phyloP scores from a whole-genome alignment of 2,329 filamentous ascomycete genomes.

The Diplocarpon mali region DNA sequence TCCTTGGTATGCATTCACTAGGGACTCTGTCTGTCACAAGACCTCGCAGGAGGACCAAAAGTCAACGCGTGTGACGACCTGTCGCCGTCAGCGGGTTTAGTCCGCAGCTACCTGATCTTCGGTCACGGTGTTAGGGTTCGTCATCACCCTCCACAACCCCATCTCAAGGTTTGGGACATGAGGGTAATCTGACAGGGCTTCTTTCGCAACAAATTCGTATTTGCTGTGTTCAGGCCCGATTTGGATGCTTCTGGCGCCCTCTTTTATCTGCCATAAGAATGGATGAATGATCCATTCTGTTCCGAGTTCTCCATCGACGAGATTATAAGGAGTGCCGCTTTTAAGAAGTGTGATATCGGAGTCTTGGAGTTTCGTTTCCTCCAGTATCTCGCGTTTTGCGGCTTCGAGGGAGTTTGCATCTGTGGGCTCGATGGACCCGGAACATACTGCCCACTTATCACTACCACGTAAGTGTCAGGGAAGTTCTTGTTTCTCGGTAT shows the following conservation, averaged over 20 bases:
- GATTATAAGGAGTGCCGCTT: conserved; percentile 46
- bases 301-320: conserved; percentile 40
- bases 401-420: conserved; percentile 43
- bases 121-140: conserved; percentile 35
- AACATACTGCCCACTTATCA: conserved; percentile 49
- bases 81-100: no score
- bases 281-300: conserved; percentile 53
- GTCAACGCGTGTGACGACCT: no score
- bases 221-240: conserved; percentile 55
- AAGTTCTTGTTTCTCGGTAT: no score
- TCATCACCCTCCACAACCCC: conserved; percentile 43
- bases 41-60: no score
- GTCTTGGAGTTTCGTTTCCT: conserved; percentile 47
- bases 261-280: conserved; percentile 45
- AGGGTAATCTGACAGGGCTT: conserved; percentile 34
- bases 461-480: conserved; percentile 27
- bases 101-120: conserved; percentile 25
- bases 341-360: conserved; percentile 15
- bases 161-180: conserved; percentile 47
- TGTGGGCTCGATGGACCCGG: conserved; percentile 44
- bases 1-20: no score
- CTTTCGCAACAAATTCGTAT: conserved; percentile 41
- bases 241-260: conserved; percentile 32
- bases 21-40: no score
- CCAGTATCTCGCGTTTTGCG: conserved; percentile 50